Evolutionary conservation across 2,329 filamentous ascomycete species (phyloP).

Genomic region (Neopestalotiopsis sp.): DNA sequence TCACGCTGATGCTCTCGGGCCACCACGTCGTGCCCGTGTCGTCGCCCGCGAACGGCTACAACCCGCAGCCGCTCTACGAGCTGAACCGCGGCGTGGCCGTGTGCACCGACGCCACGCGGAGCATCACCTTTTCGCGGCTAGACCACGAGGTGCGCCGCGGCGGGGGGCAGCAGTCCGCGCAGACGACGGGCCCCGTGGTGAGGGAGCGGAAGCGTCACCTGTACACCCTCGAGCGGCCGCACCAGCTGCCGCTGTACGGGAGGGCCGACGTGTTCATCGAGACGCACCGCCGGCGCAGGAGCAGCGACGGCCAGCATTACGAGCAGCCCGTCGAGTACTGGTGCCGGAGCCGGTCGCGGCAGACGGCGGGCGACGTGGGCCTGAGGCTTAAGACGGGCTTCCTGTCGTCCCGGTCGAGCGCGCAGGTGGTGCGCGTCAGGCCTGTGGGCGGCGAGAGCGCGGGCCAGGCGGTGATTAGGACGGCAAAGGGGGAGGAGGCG

Average conservation of each 20-base stretch:
- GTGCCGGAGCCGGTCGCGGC: conserved; percentile 9
- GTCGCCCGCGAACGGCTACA: not conserved
- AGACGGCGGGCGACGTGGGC: not conserved
- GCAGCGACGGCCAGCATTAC: not conserved
- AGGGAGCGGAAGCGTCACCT: conserved; percentile 5
- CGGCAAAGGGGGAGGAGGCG: not conserved
- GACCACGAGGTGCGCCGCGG: not conserved
- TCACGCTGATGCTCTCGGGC: not conserved
- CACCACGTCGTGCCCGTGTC: conserved; percentile 4
- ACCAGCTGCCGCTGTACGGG: not conserved
- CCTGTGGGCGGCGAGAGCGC: not conserved
- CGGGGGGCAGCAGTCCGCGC: too few relatives aligned
- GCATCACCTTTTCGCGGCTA: conserved; percentile 8
- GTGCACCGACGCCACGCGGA: not conserved
- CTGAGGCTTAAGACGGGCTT: not conserved
- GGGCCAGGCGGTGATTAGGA: not conserved
- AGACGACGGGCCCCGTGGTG: not conserved
- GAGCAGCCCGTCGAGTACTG: not conserved
- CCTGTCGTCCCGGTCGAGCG: not conserved
- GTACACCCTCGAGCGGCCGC: conserved; percentile 4
- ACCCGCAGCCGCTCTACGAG: conserved; percentile 8
- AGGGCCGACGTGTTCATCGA: not conserved
- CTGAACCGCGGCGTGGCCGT: conserved; percentile 9
- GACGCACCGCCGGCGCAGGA: not conserved
- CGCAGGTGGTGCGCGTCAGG: not conserved